Conservation (phyloP, 164 flowering plant genomes). For the Umbellularia californica region DNA sequence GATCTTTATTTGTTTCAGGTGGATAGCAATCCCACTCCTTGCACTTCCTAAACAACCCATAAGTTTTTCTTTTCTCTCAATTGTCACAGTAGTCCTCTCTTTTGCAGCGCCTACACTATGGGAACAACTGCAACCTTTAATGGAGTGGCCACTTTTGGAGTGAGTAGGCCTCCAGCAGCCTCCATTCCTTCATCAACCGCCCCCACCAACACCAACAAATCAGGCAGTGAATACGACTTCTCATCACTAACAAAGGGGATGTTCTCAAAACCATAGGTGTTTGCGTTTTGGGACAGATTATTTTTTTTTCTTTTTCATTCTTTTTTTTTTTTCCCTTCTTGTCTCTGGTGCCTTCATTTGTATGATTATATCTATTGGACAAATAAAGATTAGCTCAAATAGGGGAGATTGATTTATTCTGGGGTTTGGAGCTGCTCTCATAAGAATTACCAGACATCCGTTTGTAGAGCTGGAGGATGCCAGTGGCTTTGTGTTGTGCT, state of each 20-base stretch:
- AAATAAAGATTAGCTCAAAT: slow-evolving; percentile 7
- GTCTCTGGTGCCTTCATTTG: slow-evolving; percentile 7
- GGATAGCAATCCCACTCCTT: no score
- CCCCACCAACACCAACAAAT: slow-evolving; percentile 20
- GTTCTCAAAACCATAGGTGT: slow-evolving; percentile 51
- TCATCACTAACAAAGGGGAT: slow-evolving; percentile 46
- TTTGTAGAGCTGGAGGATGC: no score
- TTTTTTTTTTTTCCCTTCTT: neutral
- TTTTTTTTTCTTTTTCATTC: no score
- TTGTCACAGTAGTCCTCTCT: neutral
- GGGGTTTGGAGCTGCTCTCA: neutral
- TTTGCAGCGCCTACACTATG: slow-evolving; percentile 38
- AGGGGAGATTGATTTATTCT: neutral
- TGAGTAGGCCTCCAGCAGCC: slow-evolving; percentile 30
- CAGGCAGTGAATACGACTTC: slow-evolving; percentile 56
- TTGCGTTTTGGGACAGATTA: neutral
- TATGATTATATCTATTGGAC: slow-evolving; percentile 6
- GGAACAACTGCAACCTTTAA: slow-evolving; percentile 37
- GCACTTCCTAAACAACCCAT: no score
- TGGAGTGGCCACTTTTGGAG: slow-evolving; percentile 33
- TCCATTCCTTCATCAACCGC: slow-evolving; percentile 30
- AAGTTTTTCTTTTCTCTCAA: neutral
- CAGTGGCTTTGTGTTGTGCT: no score
- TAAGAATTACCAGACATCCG: neutral
- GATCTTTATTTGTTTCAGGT: no score